Percentiles rank a stretch among this genome's conserved stretches.
Evolutionary conservation across 176 grass and related monocot species (phyloP).

Genomic region (Zoysia pacifica): DNA sequence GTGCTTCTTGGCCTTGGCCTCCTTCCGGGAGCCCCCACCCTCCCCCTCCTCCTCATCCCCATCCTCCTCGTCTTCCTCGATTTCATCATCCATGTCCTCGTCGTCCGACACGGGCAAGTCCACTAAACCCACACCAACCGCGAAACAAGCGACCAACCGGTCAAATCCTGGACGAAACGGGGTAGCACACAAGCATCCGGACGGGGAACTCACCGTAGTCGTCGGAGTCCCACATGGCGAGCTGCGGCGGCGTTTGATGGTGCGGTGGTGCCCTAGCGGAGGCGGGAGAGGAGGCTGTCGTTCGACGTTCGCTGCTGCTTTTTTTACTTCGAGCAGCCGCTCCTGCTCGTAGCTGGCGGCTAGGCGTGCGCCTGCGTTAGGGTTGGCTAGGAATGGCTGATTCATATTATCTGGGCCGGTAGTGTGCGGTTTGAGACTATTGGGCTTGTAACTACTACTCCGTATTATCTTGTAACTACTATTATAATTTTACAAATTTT

Average conservation of each 20-base stretch:
- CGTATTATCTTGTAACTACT: too few relatives aligned
- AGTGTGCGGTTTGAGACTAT: too few relatives aligned
- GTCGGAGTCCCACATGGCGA: constrained; percentile 68
- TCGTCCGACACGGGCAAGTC: constrained; percentile 49
- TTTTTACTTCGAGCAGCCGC: too few relatives aligned
- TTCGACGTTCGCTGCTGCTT: too few relatives aligned
- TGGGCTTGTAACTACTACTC: too few relatives aligned
- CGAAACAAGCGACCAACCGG: constrained; percentile 23
- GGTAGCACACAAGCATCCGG: background rate
- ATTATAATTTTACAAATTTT: too few relatives aligned
- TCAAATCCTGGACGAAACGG: constrained; percentile 11
- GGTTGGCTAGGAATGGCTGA: too few relatives aligned
- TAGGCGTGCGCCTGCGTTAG: too few relatives aligned
- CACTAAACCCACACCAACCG: constrained; percentile 28
- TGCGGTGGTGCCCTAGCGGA: constrained; percentile 17
- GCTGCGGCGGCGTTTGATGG: constrained; percentile 10
- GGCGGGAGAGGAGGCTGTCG: too few relatives aligned
- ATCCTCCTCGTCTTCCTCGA: constrained; percentile 4
- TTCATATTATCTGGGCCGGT: too few relatives aligned
- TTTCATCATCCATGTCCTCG: constrained; percentile 21
- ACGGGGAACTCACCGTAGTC: constrained; percentile 46
- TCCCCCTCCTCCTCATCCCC: background rate
- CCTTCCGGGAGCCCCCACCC: constrained; percentile 1
- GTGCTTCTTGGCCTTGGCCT: constrained; percentile 61
- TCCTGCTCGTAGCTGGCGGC: too few relatives aligned